Evolutionary conservation across 306 rosid genomes (phyloP).

Genomic region (Citrullus amarus): DNA sequence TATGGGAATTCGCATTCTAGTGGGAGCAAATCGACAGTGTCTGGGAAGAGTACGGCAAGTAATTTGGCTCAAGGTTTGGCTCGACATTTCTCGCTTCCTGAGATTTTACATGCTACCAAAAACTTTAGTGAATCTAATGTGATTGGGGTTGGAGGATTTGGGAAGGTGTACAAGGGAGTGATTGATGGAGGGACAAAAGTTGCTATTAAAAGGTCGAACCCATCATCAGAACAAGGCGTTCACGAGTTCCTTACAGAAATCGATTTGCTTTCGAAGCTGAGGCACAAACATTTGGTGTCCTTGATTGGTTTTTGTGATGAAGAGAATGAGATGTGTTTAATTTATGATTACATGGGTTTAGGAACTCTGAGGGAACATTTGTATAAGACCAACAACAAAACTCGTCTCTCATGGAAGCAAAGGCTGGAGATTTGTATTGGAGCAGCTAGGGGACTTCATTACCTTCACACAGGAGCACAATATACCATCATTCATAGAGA

Average conservation of each 20-base stretch:
- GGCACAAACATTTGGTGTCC: constrained; percentile 42
- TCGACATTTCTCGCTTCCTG: constrained; percentile 28
- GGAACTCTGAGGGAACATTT: constrained; percentile 40
- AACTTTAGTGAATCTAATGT: constrained; percentile 31
- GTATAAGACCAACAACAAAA: constrained; percentile 36
- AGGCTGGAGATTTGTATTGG: constrained; percentile 45
- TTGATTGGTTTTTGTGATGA: constrained; percentile 44
- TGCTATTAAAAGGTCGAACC: constrained; percentile 41
- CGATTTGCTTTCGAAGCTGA: constrained; percentile 45
- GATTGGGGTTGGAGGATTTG: constrained; percentile 46
- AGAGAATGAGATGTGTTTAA: constrained; percentile 37
- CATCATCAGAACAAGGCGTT: constrained; percentile 44
- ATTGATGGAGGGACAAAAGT: constrained; percentile 32
- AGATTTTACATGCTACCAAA: constrained; percentile 34
- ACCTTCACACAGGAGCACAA: constrained; percentile 45
- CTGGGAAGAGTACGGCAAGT: constrained; percentile 33
- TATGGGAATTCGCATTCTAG: constrained; percentile 37
- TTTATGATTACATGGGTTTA: constrained; percentile 36
- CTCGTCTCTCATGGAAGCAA: constrained; percentile 34
- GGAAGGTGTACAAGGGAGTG: constrained; percentile 41
- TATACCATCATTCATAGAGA: constrained; percentile 45
- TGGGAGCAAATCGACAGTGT: constrained; percentile 25
- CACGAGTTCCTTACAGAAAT: constrained; percentile 41
- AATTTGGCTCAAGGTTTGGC: constrained; percentile 38
- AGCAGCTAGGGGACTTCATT: constrained; percentile 50